phyloP scores from a whole-genome alignment of 768 basidiomycete genomes.

The Lactarius vividus region DNA sequence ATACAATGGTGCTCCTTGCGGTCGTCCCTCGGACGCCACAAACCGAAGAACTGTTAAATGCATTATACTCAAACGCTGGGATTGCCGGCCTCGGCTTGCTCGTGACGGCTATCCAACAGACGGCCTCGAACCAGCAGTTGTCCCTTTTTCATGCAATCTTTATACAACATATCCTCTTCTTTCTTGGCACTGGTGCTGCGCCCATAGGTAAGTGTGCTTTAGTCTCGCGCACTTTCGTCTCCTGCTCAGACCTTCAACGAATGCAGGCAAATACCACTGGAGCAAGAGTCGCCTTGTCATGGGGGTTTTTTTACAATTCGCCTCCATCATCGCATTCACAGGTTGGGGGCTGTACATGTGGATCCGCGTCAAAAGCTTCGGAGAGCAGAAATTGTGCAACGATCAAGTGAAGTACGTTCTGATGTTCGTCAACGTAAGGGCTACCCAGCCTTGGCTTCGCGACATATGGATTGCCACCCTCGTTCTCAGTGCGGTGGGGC shows the following conservation, averaged over 20 bases:
- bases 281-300: constrained; percentile 13
- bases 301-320: constrained; percentile 4
- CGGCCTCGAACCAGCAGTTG: background rate
- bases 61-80: constrained; percentile 4
- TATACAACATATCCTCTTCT: constrained; percentile 19
- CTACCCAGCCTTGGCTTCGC: constrained; percentile 19
- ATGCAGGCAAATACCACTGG: constrained; percentile 23
- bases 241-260: background rate
- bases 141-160: constrained; percentile 20
- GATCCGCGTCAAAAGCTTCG: background rate
- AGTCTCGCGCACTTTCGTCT: background rate
- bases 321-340: constrained; percentile 4
- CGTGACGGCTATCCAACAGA: constrained; percentile 18
- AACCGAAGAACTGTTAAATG: constrained; percentile 9
- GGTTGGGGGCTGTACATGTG: constrained; percentile 20
- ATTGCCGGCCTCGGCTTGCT: constrained; percentile 21
- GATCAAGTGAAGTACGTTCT: constrained; percentile 16
- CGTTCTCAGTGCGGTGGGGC: constrained; percentile 8
- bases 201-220: constrained; percentile 8
- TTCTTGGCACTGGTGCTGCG: constrained; percentile 17
- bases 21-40: constrained; percentile 7
- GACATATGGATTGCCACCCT: constrained; percentile 7
- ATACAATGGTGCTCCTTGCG: constrained; percentile 13
- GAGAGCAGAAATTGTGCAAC: background rate
- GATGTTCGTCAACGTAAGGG: constrained; percentile 8